Evolutionary conservation across 306 rosid genomes (phyloP).

Genomic region (Cucurbita ficifolia): DNA sequence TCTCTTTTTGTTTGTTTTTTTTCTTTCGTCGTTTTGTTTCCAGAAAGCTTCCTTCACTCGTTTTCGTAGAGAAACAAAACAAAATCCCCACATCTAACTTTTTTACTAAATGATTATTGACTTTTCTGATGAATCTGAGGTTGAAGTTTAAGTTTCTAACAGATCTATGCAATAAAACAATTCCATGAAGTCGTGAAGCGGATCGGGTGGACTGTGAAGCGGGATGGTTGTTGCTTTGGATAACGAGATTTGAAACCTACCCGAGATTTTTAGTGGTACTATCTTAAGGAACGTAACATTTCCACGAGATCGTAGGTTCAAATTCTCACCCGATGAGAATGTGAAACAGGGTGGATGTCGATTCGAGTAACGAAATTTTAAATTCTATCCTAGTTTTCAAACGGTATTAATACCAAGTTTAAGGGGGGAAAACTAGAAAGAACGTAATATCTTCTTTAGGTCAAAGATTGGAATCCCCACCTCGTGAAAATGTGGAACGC

Average conservation of each 20-base stretch:
- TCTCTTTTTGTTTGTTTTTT: neutral
- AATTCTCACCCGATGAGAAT: neutral
- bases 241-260: neutral
- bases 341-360: neutral
- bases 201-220: neutral
- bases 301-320: neutral
- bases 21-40: neutral
- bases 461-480: too few relatives aligned
- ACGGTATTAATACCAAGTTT: neutral
- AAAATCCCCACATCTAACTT: neutral
- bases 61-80: neutral
- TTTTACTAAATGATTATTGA: too few relatives aligned
- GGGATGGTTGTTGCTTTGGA: neutral
- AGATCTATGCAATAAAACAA: neutral
- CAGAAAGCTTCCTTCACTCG: neutral
- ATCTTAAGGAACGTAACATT: neutral
- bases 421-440: neutral
- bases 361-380: neutral
- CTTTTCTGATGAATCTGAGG: too few relatives aligned
- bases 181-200: neutral
- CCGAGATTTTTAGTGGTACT: too few relatives aligned
- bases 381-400: neutral
- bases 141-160: neutral
- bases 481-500: neutral
- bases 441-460: too few relatives aligned